These are phyloP conservation scores for Metschnikowia kunwiensis DNA, from an alignment of 805 yeast species.

Conservation along the genomic window DNA sequence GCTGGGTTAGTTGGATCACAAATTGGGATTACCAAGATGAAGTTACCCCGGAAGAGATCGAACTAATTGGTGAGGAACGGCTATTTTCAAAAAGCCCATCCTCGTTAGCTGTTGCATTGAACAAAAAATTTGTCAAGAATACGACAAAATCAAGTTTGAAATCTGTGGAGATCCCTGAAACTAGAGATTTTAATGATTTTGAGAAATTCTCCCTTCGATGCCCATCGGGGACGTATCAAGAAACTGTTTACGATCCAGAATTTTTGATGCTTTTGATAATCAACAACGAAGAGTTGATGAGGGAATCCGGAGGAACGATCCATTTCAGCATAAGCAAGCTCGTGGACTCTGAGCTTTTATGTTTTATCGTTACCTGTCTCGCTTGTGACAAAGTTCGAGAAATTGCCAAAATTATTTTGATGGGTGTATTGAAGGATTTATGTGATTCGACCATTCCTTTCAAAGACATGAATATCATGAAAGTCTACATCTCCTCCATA, in stretches of 20 bases:
- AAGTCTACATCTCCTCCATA: conserved; percentile 50
- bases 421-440: conserved; percentile 42
- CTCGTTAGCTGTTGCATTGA: conserved; percentile 50
- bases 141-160: conserved; percentile 35
- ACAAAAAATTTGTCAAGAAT: conserved; percentile 47
- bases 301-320: conserved; percentile 21
- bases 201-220: conserved; percentile 5
- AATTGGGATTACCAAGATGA: conserved; percentile 63
- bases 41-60: conserved; percentile 40
- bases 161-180: conserved; percentile 1
- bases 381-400: conserved; percentile 31
- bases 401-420: conserved; percentile 44
- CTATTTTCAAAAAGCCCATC: conserved; percentile 44
- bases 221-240: conserved; percentile 17
- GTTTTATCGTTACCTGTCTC: conserved; percentile 47
- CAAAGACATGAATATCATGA: conserved; percentile 56
- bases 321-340: conserved; percentile 53
- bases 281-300: conserved; percentile 63
- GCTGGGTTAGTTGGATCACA: conserved; percentile 65
- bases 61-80: conserved; percentile 46
- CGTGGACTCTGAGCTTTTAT: conserved; percentile 55
- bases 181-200: conserved; percentile 5
- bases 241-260: conserved; percentile 60
- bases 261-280: conserved; percentile 60
- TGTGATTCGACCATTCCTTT: conserved; percentile 34